Evolutionary conservation across 495 filamentous ascomycete genomes (phyloP), one percentile per base, ranked within the genome.

Genomic region (Daldinia concentrica): DNA sequence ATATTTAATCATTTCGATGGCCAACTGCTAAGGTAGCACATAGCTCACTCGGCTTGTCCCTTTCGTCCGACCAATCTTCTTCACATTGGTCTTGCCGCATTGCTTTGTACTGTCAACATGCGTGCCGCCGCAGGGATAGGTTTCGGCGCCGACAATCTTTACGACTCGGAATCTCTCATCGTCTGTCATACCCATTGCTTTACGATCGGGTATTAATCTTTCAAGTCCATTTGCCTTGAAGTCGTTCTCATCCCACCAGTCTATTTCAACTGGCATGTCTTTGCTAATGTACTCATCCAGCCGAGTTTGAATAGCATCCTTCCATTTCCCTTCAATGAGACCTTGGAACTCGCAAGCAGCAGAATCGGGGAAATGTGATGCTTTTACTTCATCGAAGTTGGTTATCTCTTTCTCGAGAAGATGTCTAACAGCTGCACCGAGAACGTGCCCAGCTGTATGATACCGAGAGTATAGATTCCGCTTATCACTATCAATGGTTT

Each of bases 61-160:
- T 78, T 87, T 87, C 6, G 76, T 77, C 77, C 88, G 82, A 66
- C 80, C 82, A 48, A 90, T 86, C 81, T 88, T 90, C 82, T 81
- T 87, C 37, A 91, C 88, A 30, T 77, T 82, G 32, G 84, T 84
- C 75, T 80, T 79, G 14, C 87, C 88, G 64, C 84, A 85, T 48
- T 79, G 55, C 66, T 83, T 78, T 45, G 85, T 87, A 19, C 76
- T 84, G 27, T 82, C 77, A 15, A 91, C 86, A 79, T 91, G 89
- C 41, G 89, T 91, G 0, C 89, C 88, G 4, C 89, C 89, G 69
- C 89, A 91, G 1, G 88, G 88, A 78, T 90, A 89, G 36, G 79
- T 82, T 74, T 87, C 88, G 26, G 82, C 81, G 0, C 87, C 88
- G 11, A 84, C 82, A 64, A 90, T 88, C 62, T 84, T 83, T 24